Evolutionary conservation across 345 rosid species (phyloP).

Genomic region (Iberis pinnata): DNA sequence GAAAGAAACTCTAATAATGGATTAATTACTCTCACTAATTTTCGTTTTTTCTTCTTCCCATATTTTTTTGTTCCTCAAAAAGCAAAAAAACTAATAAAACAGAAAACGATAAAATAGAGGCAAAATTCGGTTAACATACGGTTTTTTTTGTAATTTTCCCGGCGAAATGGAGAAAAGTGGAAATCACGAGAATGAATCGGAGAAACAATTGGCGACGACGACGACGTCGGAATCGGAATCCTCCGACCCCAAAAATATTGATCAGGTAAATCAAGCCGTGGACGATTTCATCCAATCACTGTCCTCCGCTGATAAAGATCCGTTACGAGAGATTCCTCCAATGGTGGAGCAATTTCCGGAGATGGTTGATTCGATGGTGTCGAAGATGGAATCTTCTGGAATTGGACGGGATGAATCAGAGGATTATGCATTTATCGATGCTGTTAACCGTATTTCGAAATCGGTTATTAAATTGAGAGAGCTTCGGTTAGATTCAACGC

Average conservation of each 20-base stretch:
- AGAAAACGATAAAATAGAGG: too few relatives aligned
- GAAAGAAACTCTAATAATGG: constrained; percentile 27
- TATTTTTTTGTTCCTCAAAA: constrained; percentile 10
- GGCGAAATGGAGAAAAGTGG: constrained; percentile 32
- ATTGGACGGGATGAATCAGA: constrained; percentile 38
- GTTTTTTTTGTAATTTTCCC: constrained; percentile 28
- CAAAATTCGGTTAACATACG: constrained; percentile 2
- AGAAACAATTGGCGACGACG: background rate
- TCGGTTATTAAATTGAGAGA: constrained; percentile 30
- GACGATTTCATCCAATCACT: constrained; percentile 36
- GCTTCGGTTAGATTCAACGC: constrained; percentile 23
- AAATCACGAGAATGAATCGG: background rate
- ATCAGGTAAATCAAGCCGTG: constrained; percentile 35
- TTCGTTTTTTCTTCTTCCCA: constrained; percentile 9
- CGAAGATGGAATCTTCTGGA: constrained; percentile 32
- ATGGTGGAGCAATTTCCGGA: constrained; percentile 36
- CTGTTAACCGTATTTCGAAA: constrained; percentile 37
- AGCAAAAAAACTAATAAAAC: background rate
- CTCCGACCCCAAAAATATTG: constrained; percentile 4
- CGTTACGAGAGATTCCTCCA: constrained; percentile 31
- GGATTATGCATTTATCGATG: constrained; percentile 34
- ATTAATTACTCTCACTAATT: constrained; percentile 22
- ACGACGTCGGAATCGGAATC: background rate
- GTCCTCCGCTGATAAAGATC: constrained; percentile 16
- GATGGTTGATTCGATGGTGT: constrained; percentile 42